Evolutionary conservation across 371 early-diverging fungal genomes (phyloP).

Genomic region (Mortierella sp.): DNA sequence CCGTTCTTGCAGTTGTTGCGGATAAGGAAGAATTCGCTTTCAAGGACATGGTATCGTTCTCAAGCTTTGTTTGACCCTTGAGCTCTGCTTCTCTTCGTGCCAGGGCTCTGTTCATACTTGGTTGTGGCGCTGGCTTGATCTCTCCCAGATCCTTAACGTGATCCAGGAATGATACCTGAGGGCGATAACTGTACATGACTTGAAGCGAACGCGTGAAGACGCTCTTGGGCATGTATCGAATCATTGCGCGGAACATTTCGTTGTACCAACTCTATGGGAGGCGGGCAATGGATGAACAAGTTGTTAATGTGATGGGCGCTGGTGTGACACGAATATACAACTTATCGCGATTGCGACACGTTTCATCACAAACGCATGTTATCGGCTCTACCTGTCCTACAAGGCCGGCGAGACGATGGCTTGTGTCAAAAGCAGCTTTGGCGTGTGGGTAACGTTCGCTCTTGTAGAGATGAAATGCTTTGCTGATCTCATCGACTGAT

Average conservation of each 20-base stretch:
- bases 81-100: slow-evolving; percentile 1
- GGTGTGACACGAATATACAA: neutral
- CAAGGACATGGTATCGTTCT: neutral
- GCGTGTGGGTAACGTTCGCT: slow-evolving; percentile 26
- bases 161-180: slow-evolving; percentile 27
- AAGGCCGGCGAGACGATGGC: slow-evolving; percentile 26
- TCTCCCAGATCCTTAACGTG: slow-evolving; percentile 16
- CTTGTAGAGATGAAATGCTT: slow-evolving; percentile 23
- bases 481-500: slow-evolving; percentile 14
- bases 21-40: neutral
- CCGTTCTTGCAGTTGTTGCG: neutral
- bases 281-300: neutral
- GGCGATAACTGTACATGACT: slow-evolving; percentile 36
- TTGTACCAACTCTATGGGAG: slow-evolving; percentile 23
- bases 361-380: neutral
- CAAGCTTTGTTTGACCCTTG: neutral
- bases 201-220: slow-evolving; percentile 20
- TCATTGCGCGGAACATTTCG: slow-evolving; percentile 13
- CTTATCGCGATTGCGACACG: neutral
- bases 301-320: neutral
- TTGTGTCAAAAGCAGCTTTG: slow-evolving; percentile 32
- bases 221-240: slow-evolving; percentile 33
- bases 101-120: slow-evolving; percentile 14
- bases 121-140: slow-evolving; percentile 21
- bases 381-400: slow-evolving; percentile 17